Conservation (phyloP, 495 filamentous ascomycete species). For the Copromyces sp. region DNA sequence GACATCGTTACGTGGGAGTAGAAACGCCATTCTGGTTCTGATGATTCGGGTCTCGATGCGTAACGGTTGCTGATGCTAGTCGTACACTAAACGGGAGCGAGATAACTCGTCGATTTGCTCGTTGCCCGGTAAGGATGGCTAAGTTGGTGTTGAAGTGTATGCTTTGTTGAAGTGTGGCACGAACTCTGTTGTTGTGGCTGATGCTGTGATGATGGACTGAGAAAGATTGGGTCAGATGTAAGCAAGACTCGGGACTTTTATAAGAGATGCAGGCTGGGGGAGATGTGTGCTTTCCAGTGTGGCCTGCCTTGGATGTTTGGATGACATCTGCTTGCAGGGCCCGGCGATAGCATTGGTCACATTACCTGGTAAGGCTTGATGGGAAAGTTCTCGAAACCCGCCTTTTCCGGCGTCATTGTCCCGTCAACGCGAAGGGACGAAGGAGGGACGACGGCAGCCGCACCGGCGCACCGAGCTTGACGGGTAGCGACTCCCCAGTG, state of each 20-base stretch:
- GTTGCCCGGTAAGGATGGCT: neutral
- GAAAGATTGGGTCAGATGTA: neutral
- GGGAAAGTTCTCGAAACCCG: constrained; percentile 9
- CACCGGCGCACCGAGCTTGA: neutral
- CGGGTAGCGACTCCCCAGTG: neutral
- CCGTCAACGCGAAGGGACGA: neutral
- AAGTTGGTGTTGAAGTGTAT: neutral
- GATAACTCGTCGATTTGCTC: neutral
- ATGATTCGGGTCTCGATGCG: neutral
- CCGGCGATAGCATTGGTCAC: neutral
- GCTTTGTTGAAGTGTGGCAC: neutral
- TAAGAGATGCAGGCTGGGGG: neutral
- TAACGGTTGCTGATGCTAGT: neutral
- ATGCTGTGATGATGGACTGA: neutral
- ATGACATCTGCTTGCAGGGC: neutral
- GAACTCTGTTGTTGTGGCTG: neutral
- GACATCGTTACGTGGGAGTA: constrained; percentile 29
- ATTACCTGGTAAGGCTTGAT: neutral
- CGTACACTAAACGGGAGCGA: neutral
- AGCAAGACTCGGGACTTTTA: neutral
- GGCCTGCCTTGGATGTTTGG: neutral
- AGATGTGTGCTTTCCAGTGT: neutral
- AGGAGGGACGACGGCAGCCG: neutral
- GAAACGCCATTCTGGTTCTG: constrained; percentile 9
- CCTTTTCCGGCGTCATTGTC: neutral